phyloP scores from a whole-genome alignment of 768 basidiomycete genomes.

The Pleurotus cornucopiae region DNA sequence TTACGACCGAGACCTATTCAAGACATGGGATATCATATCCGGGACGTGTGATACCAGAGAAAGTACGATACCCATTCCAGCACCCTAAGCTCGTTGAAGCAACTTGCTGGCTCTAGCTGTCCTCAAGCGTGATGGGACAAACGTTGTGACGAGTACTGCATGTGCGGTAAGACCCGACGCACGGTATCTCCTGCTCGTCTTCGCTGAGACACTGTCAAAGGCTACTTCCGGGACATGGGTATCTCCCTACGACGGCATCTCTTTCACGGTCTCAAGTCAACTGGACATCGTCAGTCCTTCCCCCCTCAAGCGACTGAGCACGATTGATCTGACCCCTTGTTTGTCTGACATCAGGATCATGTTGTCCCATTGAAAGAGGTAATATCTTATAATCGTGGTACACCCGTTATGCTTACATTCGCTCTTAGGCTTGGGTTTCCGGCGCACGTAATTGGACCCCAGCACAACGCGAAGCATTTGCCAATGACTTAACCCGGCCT shows the following conservation, averaged over 20 bases:
- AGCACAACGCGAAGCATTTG: constrained; percentile 45
- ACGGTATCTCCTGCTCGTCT: no score
- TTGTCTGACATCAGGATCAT: constrained; percentile 35
- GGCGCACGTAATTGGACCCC: constrained; percentile 49
- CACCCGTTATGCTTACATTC: background rate
- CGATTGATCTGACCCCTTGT: no score
- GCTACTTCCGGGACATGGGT: constrained; percentile 49
- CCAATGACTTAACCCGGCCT: constrained; percentile 52
- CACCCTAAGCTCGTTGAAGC: background rate
- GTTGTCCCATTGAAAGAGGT: constrained; percentile 53
- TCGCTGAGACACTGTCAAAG: background rate
- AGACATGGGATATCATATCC: constrained; percentile 45
- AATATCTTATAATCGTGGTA: background rate
- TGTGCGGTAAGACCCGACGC: constrained; percentile 20
- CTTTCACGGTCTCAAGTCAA: constrained; percentile 39
- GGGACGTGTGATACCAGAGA: constrained; percentile 51
- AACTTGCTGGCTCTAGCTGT: constrained; percentile 26
- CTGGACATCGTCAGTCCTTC: constrained; percentile 42
- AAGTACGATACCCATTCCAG: constrained; percentile 26
- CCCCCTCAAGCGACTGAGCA: background rate
- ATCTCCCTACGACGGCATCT: constrained; percentile 46
- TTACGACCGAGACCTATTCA: constrained; percentile 36
- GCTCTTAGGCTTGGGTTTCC: constrained; percentile 45
- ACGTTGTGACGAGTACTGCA: constrained; percentile 33
- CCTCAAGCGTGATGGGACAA: constrained; percentile 39